Base-by-base conservation (phyloP, 805 yeast genomes). In the Blastobotrys parvus region DNA sequence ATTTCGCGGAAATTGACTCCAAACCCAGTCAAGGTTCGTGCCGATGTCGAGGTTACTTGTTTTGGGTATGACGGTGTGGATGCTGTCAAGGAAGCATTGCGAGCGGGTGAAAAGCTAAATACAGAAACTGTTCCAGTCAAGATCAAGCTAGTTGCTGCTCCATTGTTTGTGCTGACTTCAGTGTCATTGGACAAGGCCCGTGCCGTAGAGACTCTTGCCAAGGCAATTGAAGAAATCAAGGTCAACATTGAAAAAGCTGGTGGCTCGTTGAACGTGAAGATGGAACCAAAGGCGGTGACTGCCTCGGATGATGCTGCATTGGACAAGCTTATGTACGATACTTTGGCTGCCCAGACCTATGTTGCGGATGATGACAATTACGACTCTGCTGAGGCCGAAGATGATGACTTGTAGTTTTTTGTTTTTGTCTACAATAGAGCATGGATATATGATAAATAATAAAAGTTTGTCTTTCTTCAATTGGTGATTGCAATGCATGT, bases 261-360 rank as follows among this genome's bases (percentile, higher is more conserved):
- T 42, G 98, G 98, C 60, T 75, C 78, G 45, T 82, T 95, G 64
- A 86, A 84, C 54, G 82, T 90, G 51, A 88, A 94, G 43, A 90
- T 90, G 97, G 90, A 94, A 57, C 97, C 98, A 61, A 90, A 89
- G 78, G 97, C 97, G 35, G 97, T 92, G 53, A 88, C 97, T 45
- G 97, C 95, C 48, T 85, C 92, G 47, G 98, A 92, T 64, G 98
- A 92, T 65, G 97, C 96, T 47, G 97, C 89, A 69, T 77, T 92
- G 60, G 95, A 88, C 67, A 95, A 95, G 48, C 76, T 92, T 53
- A 80, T 92, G 77, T 97, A 90, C 69, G 77, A 85, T 62, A 85
- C 87, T 62, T 97, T 87, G 70, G 74, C 82, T 61, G 96, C 86
- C 64, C 89, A 84, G 60, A 78, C 80, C 62, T 80, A 81, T 57